Percentiles rank a stretch among this genome's conserved stretches.
These are phyloP conservation scores for Thelonectria discophora DNA, from an alignment of 2,329 filamentous ascomycete genomes.

Conservation along the genomic window DNA sequence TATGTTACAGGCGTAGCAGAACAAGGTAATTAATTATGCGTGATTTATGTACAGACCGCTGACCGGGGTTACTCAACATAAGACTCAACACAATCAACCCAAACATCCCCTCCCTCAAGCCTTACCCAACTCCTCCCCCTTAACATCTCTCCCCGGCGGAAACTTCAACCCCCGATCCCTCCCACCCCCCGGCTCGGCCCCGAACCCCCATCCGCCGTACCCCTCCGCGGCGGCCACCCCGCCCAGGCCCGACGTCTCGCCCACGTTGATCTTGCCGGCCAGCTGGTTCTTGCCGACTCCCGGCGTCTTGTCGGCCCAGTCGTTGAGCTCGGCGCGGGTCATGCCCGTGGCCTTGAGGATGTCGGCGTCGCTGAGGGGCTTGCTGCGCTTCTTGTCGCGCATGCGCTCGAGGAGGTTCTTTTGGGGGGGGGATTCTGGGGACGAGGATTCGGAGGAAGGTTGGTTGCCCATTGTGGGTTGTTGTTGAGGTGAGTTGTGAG, in stretches of 20 bases:
- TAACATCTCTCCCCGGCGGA: slow-evolving; percentile 38
- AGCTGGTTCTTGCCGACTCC: slow-evolving; percentile 53
- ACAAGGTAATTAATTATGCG: too few relatives aligned
- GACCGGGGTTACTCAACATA: too few relatives aligned
- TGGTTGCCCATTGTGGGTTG: slow-evolving; percentile 14
- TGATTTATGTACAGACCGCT: too few relatives aligned
- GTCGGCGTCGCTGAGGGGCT: slow-evolving; percentile 50
- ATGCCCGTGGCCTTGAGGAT: slow-evolving; percentile 54
- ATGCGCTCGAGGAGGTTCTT: slow-evolving; percentile 45
- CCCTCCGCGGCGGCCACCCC: slow-evolving; percentile 44
- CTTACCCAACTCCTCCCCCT: neutral
- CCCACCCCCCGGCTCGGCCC: slow-evolving; percentile 40
- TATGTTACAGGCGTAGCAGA: too few relatives aligned
- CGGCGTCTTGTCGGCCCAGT: slow-evolving; percentile 50
- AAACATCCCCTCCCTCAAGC: too few relatives aligned
- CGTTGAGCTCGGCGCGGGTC: slow-evolving; percentile 45
- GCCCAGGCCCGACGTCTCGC: slow-evolving; percentile 44
- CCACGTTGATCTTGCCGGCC: slow-evolving; percentile 46
- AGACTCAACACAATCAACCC: too few relatives aligned
- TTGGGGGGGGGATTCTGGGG: neutral
- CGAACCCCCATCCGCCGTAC: slow-evolving; percentile 48
- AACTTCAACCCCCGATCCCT: slow-evolving; percentile 48
- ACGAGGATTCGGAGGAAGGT: neutral
- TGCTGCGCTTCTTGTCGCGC: slow-evolving; percentile 45
- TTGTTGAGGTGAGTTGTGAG: neutral